Percentiles rank a stretch among this genome's conserved stretches.
These are phyloP conservation scores for Petunia axillaris DNA, from an alignment of 257 asterid species.

Conservation along the genomic window DNA sequence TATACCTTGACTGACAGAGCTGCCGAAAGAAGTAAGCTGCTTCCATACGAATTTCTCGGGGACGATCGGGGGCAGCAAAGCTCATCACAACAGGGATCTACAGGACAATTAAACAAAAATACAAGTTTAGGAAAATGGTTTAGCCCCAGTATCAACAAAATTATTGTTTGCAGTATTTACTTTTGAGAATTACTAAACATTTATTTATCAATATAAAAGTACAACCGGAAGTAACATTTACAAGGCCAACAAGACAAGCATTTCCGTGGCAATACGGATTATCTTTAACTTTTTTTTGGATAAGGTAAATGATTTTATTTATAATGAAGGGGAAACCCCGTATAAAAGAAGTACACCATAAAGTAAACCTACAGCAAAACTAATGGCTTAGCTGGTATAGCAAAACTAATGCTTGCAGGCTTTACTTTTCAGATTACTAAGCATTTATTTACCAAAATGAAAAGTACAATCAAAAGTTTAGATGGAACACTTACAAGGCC, in stretches of 20 bases:
- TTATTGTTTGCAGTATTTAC: conserved; percentile 1
- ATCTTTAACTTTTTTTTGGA: conserved; percentile 49
- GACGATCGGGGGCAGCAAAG: conserved; percentile 93
- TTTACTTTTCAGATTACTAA: conserved; percentile 6
- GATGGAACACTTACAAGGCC: conserved; percentile 79
- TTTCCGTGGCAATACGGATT: conserved; percentile 83
- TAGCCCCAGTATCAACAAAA: conserved; percentile 10
- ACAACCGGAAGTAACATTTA: conserved; percentile 46
- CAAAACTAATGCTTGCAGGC: conserved; percentile 3
- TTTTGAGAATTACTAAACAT: conserved; percentile 18
- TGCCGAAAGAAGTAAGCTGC: conserved; percentile 95
- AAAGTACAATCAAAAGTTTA: conserved; percentile 20
- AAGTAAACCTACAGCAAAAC: too few relatives aligned
- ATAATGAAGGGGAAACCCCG: too few relatives aligned
- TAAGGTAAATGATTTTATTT: too few relatives aligned
- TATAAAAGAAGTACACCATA: too few relatives aligned
- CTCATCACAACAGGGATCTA: conserved; percentile 95
- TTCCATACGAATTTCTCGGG: conserved; percentile 94
- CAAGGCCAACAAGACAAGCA: conserved; percentile 93
- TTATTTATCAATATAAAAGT: conserved; percentile 3
- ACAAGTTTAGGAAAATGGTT: not conserved
- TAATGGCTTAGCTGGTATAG: conserved; percentile 1
- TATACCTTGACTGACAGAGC: conserved; percentile 95
- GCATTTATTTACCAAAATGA: conserved; percentile 8
- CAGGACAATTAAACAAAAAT: not conserved